A percentile compares a stretch with the other conserved stretches of the same genome.
phyloP scores from a whole-genome alignment of 1,284 basidiomycete genomes.

The Fomitopsis palustris region DNA sequence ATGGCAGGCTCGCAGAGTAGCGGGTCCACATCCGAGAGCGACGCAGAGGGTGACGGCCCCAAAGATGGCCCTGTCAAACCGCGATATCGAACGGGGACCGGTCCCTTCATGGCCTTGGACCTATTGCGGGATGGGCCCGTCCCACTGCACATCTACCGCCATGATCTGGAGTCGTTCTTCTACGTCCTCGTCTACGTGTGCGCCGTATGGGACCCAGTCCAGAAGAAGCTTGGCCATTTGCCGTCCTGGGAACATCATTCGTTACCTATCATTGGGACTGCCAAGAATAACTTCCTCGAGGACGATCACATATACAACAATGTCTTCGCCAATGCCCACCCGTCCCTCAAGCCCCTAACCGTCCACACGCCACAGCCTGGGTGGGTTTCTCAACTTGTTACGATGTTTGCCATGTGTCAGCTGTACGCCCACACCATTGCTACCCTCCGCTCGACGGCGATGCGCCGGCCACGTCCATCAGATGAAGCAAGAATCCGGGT shows the following conservation, averaged over 20 bases:
- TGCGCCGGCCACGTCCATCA: neutral
- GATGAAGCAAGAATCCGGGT: neutral
- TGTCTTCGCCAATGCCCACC: neutral
- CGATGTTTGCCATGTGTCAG: neutral
- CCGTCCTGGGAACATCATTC: neutral
- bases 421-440: neutral
- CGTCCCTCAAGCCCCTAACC: neutral
- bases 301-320: neutral
- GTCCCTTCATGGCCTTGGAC: conserved; percentile 27
- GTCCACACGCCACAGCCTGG: neutral
- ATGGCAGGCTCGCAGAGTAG: neutral
- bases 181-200: conserved; percentile 2
- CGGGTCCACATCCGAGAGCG: neutral
- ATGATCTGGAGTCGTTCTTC: conserved; percentile 3
- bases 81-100: conserved; percentile 21
- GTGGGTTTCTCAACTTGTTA: neutral
- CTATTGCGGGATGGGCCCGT: conserved; percentile 11
- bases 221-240: neutral
- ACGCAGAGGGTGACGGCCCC: neutral
- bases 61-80: neutral
- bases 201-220: neutral
- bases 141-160: neutral
- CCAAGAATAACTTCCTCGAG: neutral
- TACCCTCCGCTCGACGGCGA: neutral
- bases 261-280: neutral